A percentile compares a stretch with the other conserved stretches of the same genome.
Evolutionary conservation across 1,284 basidiomycete species (phyloP).

Genomic region (Sphaerobolus stellatus): DNA sequence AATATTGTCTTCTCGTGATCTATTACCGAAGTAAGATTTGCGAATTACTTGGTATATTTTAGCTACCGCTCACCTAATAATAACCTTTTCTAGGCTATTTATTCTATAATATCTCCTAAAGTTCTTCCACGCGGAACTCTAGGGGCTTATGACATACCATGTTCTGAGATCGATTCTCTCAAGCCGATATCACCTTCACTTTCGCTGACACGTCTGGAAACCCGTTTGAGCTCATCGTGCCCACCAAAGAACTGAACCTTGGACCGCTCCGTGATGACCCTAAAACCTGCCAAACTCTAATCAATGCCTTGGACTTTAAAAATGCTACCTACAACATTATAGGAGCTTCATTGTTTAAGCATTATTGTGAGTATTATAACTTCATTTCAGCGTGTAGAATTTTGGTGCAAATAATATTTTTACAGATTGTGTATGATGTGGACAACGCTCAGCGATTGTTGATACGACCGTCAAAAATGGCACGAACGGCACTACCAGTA

Average conservation of each 20-base stretch:
- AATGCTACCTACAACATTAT: constrained; percentile 9
- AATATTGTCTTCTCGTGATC: constrained; percentile 11
- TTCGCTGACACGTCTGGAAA: constrained; percentile 5
- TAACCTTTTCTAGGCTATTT: constrained; percentile 11
- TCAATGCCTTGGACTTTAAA: constrained; percentile 13
- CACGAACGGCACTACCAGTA: too few relatives aligned
- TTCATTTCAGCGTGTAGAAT: background rate
- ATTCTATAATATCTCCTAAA: constrained; percentile 11
- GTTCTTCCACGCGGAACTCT: constrained; percentile 7
- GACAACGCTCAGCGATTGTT: constrained; percentile 2
- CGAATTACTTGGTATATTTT: background rate
- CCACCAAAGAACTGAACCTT: constrained; percentile 7
- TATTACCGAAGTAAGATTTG: constrained; percentile 6
- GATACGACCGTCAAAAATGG: too few relatives aligned
- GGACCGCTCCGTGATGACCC: constrained; percentile 13
- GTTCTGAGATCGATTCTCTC: constrained; percentile 7
- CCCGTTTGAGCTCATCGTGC: constrained; percentile 9
- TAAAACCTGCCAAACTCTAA: constrained; percentile 10
- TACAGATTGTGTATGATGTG: constrained; percentile 12
- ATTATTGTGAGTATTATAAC: constrained; percentile 12
- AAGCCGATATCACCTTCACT: constrained; percentile 7
- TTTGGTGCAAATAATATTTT: too few relatives aligned
- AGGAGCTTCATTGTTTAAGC: constrained; percentile 13
- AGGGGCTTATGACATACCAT: constrained; percentile 11
- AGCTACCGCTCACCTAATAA: background rate